These are phyloP conservation scores for Dalbergia cultrata DNA, from an alignment of 306 rosid species.

Conservation along the genomic window DNA sequence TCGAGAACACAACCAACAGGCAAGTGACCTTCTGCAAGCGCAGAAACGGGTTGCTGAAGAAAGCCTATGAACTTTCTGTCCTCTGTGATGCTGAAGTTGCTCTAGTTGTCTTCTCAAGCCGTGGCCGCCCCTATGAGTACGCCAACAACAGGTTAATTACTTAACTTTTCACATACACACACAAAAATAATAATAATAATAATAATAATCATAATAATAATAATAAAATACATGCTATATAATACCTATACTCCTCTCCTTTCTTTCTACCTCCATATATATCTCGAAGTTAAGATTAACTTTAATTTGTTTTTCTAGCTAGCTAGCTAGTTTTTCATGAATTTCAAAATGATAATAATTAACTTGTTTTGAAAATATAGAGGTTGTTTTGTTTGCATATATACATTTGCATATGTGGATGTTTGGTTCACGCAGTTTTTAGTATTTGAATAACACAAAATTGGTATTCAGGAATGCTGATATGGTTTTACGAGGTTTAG, in stretches of 20 bases:
- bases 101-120: conserved; percentile 81
- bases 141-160: conserved; percentile 74
- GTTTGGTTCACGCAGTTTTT: neutral
- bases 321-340: too few species aligned
- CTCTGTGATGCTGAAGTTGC: conserved; percentile 92
- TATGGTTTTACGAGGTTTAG: neutral
- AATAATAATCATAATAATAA: too few species aligned
- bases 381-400: neutral
- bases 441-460: neutral
- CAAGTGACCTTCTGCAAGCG: conserved; percentile 92
- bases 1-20: conserved; percentile 83
- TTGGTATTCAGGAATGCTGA: neutral
- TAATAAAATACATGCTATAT: too few species aligned
- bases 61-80: conserved; percentile 85
- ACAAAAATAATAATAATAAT: too few species aligned
- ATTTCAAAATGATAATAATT: neutral
- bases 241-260: too few species aligned
- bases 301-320: too few species aligned
- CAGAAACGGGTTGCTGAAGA: conserved; percentile 85
- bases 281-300: too few species aligned
- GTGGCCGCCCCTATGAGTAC: conserved; percentile 88
- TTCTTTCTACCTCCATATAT: too few species aligned
- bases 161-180: too few species aligned
- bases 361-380: neutral
- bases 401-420: too few species aligned